Evolutionary conservation across 2,329 filamentous ascomycete genomes (phyloP).

Genomic region (Lecanosticta acicola): DNA sequence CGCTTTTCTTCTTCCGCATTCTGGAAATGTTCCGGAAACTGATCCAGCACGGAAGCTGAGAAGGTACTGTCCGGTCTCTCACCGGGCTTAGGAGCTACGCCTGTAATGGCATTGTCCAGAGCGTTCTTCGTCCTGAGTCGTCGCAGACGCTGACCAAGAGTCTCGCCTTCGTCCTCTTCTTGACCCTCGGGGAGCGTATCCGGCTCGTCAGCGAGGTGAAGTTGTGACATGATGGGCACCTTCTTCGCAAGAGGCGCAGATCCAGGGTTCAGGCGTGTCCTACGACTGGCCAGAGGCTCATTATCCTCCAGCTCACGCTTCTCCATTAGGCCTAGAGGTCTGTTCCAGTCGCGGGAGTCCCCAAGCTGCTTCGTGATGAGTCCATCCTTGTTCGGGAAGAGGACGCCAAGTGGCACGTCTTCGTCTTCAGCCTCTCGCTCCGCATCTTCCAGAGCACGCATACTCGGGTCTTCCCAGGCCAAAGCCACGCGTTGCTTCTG

Average conservation of each 20-base stretch:
- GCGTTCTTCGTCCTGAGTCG: slow-evolving; percentile 57
- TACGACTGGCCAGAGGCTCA: slow-evolving; percentile 74
- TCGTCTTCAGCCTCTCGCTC: slow-evolving; percentile 36
- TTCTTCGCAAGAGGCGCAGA: slow-evolving; percentile 5
- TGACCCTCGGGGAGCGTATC: slow-evolving; percentile 28
- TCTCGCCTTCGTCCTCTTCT: slow-evolving; percentile 53
- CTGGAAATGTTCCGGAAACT: slow-evolving; percentile 52
- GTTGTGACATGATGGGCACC: slow-evolving; percentile 24
- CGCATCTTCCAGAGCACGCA: slow-evolving; percentile 30
- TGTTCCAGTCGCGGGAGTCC: slow-evolving; percentile 46
- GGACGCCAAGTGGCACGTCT: slow-evolving; percentile 71
- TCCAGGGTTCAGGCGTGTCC: slow-evolving; percentile 55
- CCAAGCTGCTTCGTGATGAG: slow-evolving; percentile 44
- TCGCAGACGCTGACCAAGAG: slow-evolving; percentile 59
- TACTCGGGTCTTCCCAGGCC: slow-evolving; percentile 73
- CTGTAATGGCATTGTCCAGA: slow-evolving; percentile 40
- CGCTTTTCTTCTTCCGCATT: slow-evolving; percentile 35
- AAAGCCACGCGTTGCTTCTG: slow-evolving; percentile 72
- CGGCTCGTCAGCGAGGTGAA: slow-evolving; percentile 25
- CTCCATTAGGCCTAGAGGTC: slow-evolving; percentile 70
- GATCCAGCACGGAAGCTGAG: slow-evolving; percentile 61
- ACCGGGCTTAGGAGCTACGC: slow-evolving; percentile 29
- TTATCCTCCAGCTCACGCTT: slow-evolving; percentile 83
- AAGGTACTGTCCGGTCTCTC: slow-evolving; percentile 54
- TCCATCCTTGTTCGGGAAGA: slow-evolving; percentile 60